A percentile compares a stretch with the other conserved stretches of the same genome.
Evolutionary conservation across 2,329 filamentous ascomycete genomes (phyloP).

Genomic region (Aureobasidium sp.): DNA sequence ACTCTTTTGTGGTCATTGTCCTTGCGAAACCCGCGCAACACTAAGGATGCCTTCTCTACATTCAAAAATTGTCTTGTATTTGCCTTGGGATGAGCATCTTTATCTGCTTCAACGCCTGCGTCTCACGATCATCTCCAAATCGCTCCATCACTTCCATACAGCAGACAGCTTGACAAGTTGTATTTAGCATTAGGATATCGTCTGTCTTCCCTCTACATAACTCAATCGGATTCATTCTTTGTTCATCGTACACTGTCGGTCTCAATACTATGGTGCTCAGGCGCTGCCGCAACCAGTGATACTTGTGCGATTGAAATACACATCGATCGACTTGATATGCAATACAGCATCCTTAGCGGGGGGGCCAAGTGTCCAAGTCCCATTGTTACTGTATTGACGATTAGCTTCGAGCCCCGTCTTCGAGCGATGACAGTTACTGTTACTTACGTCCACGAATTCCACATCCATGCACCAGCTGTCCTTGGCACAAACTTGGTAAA

Average conservation of each 20-base stretch:
- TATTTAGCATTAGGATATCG: no score
- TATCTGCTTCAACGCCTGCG: neutral
- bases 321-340: slow-evolving; percentile 63
- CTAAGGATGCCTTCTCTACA: no score
- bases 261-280: neutral
- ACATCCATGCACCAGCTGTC: slow-evolving; percentile 56
- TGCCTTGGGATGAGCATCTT: no score
- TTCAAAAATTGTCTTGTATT: no score
- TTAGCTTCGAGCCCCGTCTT: neutral
- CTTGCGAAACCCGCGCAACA: no score
- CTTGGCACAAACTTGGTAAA: slow-evolving; percentile 43
- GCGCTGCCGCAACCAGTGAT: slow-evolving; percentile 3
- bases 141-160: no score
- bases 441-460: slow-evolving; percentile 36
- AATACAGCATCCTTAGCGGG: slow-evolving; percentile 57
- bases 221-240: no score
- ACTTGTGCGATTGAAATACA: slow-evolving; percentile 60
- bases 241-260: no score
- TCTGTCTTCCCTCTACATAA: no score
- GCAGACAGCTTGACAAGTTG: no score
- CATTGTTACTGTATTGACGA: slow-evolving; percentile 50
- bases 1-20: neutral
- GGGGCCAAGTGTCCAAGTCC: slow-evolving; percentile 66
- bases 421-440: slow-evolving; percentile 32
- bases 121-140: neutral